phyloP scores from a whole-genome alignment of 345 rosid genomes.

The Capsella bursapastoris region DNA sequence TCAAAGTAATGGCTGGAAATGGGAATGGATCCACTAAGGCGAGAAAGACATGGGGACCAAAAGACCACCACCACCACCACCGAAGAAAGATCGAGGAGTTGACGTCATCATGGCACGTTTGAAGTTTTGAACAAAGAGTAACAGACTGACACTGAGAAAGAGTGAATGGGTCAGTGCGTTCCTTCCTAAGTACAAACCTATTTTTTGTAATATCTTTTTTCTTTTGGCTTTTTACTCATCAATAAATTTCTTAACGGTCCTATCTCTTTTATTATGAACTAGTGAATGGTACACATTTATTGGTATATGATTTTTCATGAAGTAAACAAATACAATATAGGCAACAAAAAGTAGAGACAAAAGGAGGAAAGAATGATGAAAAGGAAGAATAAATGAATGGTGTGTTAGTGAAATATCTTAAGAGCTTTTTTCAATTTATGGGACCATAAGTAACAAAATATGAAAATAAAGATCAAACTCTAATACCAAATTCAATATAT shows the following conservation, averaged over 20 bases:
- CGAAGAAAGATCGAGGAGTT: slow-evolving; percentile 19
- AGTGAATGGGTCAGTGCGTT: slow-evolving; percentile 5
- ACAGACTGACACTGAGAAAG: neutral
- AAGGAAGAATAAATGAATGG: neutral
- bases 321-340: slow-evolving; percentile 10
- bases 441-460: neutral
- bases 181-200: neutral
- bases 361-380: neutral
- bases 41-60: neutral
- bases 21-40: too few relatives aligned
- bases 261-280: neutral
- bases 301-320: neutral
- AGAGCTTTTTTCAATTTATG: slow-evolving; percentile 2
- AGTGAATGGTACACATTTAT: neutral
- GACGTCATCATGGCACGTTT: slow-evolving; percentile 20
- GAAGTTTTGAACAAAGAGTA: slow-evolving; percentile 12
- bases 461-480: neutral
- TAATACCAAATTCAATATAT: neutral
- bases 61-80: slow-evolving; percentile 10
- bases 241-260: neutral
- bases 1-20: neutral
- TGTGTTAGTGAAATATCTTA: slow-evolving; percentile 7
- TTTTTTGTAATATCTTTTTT: neutral
- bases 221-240: neutral
- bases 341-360: neutral